phyloP scores from a whole-genome alignment of 2,329 filamentous ascomycete genomes.

The Alternaria ventricosa region DNA sequence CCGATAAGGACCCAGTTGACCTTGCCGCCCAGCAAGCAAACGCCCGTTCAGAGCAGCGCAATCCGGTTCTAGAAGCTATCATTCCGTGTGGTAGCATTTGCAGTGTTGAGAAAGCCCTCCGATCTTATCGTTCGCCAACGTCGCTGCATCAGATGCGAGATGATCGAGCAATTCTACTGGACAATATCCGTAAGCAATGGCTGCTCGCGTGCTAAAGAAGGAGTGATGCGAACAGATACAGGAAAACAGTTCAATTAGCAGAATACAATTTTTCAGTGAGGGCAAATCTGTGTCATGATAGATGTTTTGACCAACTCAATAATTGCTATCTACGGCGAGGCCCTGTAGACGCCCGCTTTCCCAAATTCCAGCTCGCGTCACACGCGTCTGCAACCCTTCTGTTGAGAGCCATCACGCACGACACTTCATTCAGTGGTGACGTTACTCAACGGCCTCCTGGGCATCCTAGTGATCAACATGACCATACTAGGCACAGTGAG shows the following conservation, averaged over 20 bases:
- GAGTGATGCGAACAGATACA: background rate
- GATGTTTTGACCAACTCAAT: background rate
- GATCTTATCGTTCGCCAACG: background rate
- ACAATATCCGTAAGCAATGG: background rate
- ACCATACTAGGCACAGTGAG: slow-evolving; percentile 10
- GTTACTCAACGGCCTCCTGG: background rate
- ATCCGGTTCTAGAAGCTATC: background rate
- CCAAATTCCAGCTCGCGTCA: background rate
- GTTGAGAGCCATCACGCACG: background rate
- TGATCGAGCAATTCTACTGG: background rate
- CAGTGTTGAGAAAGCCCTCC: background rate
- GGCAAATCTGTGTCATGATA: background rate
- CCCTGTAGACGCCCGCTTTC: background rate
- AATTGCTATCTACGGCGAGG: background rate
- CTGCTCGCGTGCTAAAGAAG: background rate
- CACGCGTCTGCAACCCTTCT: background rate
- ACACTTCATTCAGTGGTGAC: background rate
- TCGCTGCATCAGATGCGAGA: background rate
- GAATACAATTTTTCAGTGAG: background rate
- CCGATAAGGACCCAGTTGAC: background rate
- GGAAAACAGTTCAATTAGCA: background rate
- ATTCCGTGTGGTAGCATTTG: background rate
- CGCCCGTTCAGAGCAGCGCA: background rate
- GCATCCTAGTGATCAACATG: slow-evolving; percentile 12
- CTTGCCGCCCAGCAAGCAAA: background rate